phyloP scores from a whole-genome alignment of 2,329 filamentous ascomycete species.

The Tympanopsis confertula region DNA sequence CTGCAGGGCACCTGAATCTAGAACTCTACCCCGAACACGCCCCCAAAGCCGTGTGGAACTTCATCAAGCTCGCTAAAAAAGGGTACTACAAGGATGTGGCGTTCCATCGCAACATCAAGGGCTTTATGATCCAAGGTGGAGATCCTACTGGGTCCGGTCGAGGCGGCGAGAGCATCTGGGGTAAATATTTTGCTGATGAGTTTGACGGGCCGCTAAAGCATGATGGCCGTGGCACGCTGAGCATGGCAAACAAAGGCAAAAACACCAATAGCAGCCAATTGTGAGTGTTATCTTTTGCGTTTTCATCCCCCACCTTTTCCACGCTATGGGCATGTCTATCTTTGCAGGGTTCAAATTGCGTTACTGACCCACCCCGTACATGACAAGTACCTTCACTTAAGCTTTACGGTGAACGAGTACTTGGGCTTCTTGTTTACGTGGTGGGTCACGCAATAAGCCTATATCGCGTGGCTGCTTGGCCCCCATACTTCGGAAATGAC shows the following conservation, averaged over 20 bases:
- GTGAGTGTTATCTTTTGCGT: conserved; percentile 21
- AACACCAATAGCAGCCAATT: conserved; percentile 94
- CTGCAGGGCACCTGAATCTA: conserved; percentile 71
- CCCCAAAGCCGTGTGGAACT: conserved; percentile 94
- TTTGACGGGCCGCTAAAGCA: conserved; percentile 84
- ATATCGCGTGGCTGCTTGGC: too few species aligned
- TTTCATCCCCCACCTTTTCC: too few species aligned
- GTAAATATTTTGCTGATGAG: conserved; percentile 87
- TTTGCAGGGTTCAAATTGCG: too few species aligned
- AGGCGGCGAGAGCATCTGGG: conserved; percentile 86
- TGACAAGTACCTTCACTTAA: too few species aligned
- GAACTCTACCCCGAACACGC: conserved; percentile 86
- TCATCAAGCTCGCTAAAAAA: conserved; percentile 73
- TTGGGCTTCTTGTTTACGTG: too few species aligned
- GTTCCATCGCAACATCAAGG: conserved; percentile 89
- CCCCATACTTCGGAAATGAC: too few species aligned
- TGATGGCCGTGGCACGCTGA: conserved; percentile 65
- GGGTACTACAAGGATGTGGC: conserved; percentile 77
- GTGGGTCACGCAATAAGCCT: too few species aligned
- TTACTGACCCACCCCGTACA: too few species aligned
- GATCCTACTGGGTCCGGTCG: conserved; percentile 86
- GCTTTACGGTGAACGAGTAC: too few species aligned
- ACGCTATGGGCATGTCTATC: too few species aligned
- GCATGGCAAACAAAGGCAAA: conserved; percentile 98
- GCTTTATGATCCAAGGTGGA: conserved; percentile 96